phyloP scores from a whole-genome alignment of 306 rosid species.

The Casuarina cunninghamiana region DNA sequence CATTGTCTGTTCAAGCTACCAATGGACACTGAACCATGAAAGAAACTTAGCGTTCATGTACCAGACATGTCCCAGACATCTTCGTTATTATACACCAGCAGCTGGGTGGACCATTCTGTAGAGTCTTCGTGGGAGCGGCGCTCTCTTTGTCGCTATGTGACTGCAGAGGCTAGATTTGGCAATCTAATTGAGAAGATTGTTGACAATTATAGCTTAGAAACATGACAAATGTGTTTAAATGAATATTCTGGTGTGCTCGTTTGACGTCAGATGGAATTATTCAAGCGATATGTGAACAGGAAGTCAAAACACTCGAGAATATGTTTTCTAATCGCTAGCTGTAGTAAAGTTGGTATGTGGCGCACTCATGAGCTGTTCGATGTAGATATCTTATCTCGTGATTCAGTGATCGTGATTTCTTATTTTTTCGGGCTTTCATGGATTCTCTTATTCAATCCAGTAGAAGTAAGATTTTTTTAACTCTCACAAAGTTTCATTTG shows the following conservation, averaged over 20 bases:
- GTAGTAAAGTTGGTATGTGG: neutral
- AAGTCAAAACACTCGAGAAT: neutral
- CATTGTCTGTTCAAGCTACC: neutral
- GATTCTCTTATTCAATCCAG: too few relatives aligned
- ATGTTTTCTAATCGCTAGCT: neutral
- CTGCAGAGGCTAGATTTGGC: neutral
- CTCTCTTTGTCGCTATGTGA: slow-evolving; percentile 16
- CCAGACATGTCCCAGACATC: slow-evolving; percentile 29
- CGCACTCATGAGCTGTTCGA: neutral
- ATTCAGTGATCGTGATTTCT: too few relatives aligned
- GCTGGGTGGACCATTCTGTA: neutral
- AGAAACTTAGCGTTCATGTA: slow-evolving; percentile 15
- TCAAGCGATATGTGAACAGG: neutral
- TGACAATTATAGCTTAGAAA: neutral
- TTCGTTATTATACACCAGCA: slow-evolving; percentile 8
- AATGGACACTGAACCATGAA: slow-evolving; percentile 22
- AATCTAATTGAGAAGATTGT: neutral
- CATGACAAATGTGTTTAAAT: neutral
- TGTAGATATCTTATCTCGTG: neutral
- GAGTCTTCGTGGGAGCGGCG: neutral
- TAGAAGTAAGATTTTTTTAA: too few relatives aligned
- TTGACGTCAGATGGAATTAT: slow-evolving; percentile 1
- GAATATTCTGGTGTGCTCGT: neutral
- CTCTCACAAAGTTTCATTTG: too few relatives aligned
- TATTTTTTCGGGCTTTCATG: too few relatives aligned